Base-by-base conservation (phyloP, 2,329 filamentous ascomycete species). In the Byssothecium circinans region DNA sequence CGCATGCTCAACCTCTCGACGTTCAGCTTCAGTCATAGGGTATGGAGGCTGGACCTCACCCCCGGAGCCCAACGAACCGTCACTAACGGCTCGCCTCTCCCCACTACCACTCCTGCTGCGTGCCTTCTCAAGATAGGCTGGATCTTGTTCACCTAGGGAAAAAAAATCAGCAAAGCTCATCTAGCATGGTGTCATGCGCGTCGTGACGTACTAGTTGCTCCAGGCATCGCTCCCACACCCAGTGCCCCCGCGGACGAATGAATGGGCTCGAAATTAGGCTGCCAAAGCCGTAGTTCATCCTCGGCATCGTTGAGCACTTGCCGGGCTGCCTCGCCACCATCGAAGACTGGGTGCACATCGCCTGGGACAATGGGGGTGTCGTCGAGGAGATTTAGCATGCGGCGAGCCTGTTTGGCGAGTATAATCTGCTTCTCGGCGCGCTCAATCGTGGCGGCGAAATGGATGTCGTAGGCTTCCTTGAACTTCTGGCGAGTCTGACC, bases 381-480 rank as follows among this genome's bases (percentile, higher is more conserved):
- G 62, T 99, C 94, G 10, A 99, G 82, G 32, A 95, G 81, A 59
- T 87, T 85, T 46, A 99, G 72, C 29, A 99, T 81, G 35, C 90
- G 85, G 45, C 90, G 87, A 17, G 91, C 92, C 68, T 97, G 91
- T 63, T 88, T 89, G 47, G 94, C 92, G 14, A 99, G 82, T 50
- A 99, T 89, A 62, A 92, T 88, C 70, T 99, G 94, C 77, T 97
- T 97, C 78, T 97, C 94, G 19, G 91, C 91, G 25, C 92, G 88
- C 78, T 99, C 94, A 61, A 99, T 95, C 17, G 91, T 89, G 49
- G 91, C 91, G 14, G 88, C 83, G 56, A 96, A 89, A 69, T 97
- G 91, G 50, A 88, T 73, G 57, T 91, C 89, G 68, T 92, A 97
- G 19, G 94, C 89, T 73, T 96, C 89, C 75, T 95, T 96, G 74